Percentiles rank a stretch among this genome's conserved stretches.
These are phyloP conservation scores for Lanmaoa rubissima DNA, from an alignment of 768 basidiomycete genomes.

Conservation along the genomic window DNA sequence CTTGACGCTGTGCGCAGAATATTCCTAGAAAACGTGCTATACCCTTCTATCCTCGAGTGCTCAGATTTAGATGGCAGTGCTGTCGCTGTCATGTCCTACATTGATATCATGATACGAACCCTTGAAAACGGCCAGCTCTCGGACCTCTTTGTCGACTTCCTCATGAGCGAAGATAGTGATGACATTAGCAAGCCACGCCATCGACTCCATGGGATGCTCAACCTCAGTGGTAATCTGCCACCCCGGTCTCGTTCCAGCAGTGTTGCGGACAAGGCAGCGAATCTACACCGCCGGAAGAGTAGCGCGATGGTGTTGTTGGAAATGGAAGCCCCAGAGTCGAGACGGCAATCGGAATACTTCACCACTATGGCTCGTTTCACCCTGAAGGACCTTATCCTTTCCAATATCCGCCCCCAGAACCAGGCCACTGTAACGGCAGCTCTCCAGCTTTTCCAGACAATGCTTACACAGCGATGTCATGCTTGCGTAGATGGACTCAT, in stretches of 20 bases:
- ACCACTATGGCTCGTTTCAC: constrained; percentile 88
- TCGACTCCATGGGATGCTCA: constrained; percentile 41
- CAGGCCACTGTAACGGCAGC: constrained; percentile 71
- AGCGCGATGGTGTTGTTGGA: constrained; percentile 90
- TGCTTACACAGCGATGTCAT: constrained; percentile 68
- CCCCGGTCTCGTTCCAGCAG: constrained; percentile 32
- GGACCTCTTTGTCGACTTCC: constrained; percentile 71
- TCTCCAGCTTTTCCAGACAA: constrained; percentile 74
- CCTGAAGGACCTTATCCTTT: constrained; percentile 81
- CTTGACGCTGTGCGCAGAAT: constrained; percentile 78
- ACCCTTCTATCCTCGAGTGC: constrained; percentile 91
- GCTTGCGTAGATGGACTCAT: constrained; percentile 67
- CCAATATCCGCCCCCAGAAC: constrained; percentile 70
- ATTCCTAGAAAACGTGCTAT: constrained; percentile 91
- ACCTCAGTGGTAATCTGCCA: constrained; percentile 37
- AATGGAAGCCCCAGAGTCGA: constrained; percentile 73
- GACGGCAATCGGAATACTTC: constrained; percentile 76
- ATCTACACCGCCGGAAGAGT: constrained; percentile 67
- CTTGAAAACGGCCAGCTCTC: constrained; percentile 66
- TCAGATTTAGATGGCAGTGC: constrained; percentile 93
- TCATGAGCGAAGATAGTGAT: constrained; percentile 83
- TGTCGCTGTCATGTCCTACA: constrained; percentile 93
- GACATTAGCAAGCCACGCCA: constrained; percentile 50
- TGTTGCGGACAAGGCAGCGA: constrained; percentile 40
- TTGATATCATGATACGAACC: constrained; percentile 83